These are phyloP conservation scores for Linnemannia elongata DNA, from an alignment of 192 early-diverging fungal genomes.

Conservation along the genomic window DNA sequence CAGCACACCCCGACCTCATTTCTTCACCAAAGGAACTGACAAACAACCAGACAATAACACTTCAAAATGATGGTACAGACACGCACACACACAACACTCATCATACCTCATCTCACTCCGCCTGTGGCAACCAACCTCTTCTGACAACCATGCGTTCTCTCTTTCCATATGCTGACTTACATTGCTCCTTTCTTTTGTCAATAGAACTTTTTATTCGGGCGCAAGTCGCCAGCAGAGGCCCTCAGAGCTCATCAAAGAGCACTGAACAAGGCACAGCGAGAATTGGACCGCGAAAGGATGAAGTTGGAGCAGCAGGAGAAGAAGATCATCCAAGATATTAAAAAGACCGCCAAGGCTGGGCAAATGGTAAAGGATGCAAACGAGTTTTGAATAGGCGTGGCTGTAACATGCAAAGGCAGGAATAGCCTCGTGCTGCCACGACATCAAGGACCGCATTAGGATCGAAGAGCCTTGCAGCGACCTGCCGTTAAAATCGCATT, in stretches of 20 bases:
- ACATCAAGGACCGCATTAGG: background rate
- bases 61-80: conserved; percentile 19
- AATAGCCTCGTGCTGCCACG: background rate
- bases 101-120: background rate
- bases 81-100: background rate
- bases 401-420: background rate
- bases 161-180: background rate
- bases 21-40: background rate
- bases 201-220: conserved; percentile 81
- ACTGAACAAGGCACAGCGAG: conserved; percentile 89
- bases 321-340: conserved; percentile 94
- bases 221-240: conserved; percentile 91
- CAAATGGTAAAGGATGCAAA: conserved; percentile 78
- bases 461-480: background rate
- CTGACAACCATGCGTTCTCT: background rate
- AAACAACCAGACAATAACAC: background rate
- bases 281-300: conserved; percentile 89
- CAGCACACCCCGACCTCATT: background rate
- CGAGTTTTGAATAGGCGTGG: background rate
- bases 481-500: background rate
- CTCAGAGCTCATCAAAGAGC: conserved; percentile 93
- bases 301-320: conserved; percentile 97
- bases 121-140: background rate
- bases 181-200: background rate
- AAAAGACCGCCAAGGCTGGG: conserved; percentile 89